These are phyloP conservation scores for Umbelopsis sp. DNA, from an alignment of 371 early-diverging fungal genomes.

Conservation along the genomic window DNA sequence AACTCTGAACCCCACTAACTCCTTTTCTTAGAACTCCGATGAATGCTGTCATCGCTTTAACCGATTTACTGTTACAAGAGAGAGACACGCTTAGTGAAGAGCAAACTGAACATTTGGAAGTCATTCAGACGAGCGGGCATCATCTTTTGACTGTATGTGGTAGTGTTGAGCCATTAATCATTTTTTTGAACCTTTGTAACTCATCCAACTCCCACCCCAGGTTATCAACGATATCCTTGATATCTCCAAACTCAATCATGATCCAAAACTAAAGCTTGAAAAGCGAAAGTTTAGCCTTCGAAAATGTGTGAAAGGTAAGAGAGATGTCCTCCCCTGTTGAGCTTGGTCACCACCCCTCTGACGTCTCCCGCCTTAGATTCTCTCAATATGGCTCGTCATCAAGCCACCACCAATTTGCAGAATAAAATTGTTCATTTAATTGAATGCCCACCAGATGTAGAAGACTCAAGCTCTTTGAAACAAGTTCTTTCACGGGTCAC, in stretches of 20 bases:
- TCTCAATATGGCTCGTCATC: conserved; percentile 54
- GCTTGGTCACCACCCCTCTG: neutral
- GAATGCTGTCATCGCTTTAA: conserved; percentile 66
- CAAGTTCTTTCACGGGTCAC: conserved; percentile 38
- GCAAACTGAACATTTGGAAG: conserved; percentile 59
- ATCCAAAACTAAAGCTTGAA: conserved; percentile 62
- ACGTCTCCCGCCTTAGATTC: conserved; percentile 31
- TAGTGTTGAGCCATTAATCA: too few relatives aligned
- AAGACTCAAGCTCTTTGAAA: conserved; percentile 49
- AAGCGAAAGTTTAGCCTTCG: conserved; percentile 56
- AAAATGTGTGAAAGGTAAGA: conserved; percentile 63
- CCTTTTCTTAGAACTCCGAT: conserved; percentile 50
- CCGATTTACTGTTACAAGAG: conserved; percentile 58
- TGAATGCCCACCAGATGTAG: conserved; percentile 59
- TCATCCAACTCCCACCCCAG: conserved; percentile 26
- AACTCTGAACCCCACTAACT: neutral
- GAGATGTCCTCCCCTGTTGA: neutral
- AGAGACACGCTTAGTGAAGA: conserved; percentile 51
- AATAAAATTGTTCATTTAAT: conserved; percentile 52
- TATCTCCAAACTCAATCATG: conserved; percentile 63
- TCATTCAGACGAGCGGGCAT: conserved; percentile 64
- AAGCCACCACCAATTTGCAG: conserved; percentile 48
- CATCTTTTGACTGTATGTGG: conserved; percentile 54
- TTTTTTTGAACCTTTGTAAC: conserved; percentile 1
- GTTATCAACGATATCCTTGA: conserved; percentile 66